These are phyloP conservation scores for Arthrobotrys sphaeroides DNA, from an alignment of 2,329 filamentous ascomycete species.

Conservation along the genomic window DNA sequence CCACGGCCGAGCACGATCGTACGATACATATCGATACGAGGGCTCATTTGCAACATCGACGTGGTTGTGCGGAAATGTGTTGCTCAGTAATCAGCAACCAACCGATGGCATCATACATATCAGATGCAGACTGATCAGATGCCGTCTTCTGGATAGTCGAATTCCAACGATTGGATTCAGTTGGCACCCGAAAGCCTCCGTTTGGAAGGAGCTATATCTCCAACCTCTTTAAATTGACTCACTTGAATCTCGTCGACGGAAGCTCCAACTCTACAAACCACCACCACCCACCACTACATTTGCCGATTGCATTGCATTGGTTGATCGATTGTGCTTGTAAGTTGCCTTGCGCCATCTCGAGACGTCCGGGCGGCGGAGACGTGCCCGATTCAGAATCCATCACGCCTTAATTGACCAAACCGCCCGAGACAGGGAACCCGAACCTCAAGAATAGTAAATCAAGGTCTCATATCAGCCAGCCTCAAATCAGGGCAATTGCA, in stretches of 20 bases:
- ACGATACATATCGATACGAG: too few relatives aligned
- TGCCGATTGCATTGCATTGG: too few relatives aligned
- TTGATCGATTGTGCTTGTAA: slow-evolving; percentile 1
- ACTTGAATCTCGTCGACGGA: not conserved
- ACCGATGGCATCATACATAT: slow-evolving; percentile 46
- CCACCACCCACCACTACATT: slow-evolving; percentile 2
- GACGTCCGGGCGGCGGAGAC: slow-evolving; percentile 26
- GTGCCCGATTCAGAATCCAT: slow-evolving; percentile 30
- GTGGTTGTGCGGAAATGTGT: slow-evolving; percentile 24
- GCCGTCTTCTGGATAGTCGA: not conserved
- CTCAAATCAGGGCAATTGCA: not conserved
- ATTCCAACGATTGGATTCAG: not conserved
- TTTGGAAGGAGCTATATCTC: slow-evolving; percentile 1
- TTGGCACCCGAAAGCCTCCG: slow-evolving; percentile 45
- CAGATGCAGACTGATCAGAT: too few relatives aligned
- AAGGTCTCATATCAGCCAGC: slow-evolving; percentile 10
- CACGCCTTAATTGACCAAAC: slow-evolving; percentile 37
- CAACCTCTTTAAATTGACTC: not conserved
- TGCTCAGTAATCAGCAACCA: slow-evolving; percentile 49
- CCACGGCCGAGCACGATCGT: too few relatives aligned
- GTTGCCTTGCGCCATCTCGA: slow-evolving; percentile 1
- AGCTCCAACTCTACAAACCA: not conserved
- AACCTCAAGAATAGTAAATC: slow-evolving; percentile 2
- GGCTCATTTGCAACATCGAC: slow-evolving; percentile 15
- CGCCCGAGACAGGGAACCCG: slow-evolving; percentile 11